Conservation (phyloP, 2,329 filamentous ascomycete species). For the Fusarium chlamydosporum region DNA sequence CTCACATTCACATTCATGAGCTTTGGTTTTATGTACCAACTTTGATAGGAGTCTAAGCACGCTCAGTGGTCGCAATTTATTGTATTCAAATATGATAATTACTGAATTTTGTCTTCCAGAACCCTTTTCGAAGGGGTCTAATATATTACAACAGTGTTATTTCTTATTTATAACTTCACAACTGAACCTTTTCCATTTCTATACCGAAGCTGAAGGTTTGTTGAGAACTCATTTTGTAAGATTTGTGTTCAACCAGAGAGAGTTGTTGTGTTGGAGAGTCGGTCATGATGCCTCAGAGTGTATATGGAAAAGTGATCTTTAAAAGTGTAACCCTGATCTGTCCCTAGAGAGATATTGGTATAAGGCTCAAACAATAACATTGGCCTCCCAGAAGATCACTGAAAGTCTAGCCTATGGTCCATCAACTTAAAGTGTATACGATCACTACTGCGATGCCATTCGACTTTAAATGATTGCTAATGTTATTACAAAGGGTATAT, state of each 20-base stretch:
- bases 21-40: slow-evolving; percentile 33
- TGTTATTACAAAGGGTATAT: slow-evolving; percentile 28
- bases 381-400: too few species aligned
- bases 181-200: neutral
- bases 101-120: neutral
- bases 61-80: slow-evolving; percentile 27
- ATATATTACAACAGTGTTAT: too few species aligned
- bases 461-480: neutral
- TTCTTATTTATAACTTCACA: neutral
- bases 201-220: too few species aligned
- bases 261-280: too few species aligned
- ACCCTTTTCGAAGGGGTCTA: too few species aligned
- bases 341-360: too few species aligned
- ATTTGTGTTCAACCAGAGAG: too few species aligned
- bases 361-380: too few species aligned
- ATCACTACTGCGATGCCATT: neutral
- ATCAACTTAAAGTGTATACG: neutral
- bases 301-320: too few species aligned
- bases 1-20: slow-evolving; percentile 23
- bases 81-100: neutral
- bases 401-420: neutral
- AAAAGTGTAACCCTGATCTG: too few species aligned
- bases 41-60: slow-evolving; percentile 31
- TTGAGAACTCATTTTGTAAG: too few species aligned
- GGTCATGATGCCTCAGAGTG: too few species aligned